phyloP scores from a whole-genome alignment of 2,329 filamentous ascomycete species.

The Sporothrix globosa region DNA sequence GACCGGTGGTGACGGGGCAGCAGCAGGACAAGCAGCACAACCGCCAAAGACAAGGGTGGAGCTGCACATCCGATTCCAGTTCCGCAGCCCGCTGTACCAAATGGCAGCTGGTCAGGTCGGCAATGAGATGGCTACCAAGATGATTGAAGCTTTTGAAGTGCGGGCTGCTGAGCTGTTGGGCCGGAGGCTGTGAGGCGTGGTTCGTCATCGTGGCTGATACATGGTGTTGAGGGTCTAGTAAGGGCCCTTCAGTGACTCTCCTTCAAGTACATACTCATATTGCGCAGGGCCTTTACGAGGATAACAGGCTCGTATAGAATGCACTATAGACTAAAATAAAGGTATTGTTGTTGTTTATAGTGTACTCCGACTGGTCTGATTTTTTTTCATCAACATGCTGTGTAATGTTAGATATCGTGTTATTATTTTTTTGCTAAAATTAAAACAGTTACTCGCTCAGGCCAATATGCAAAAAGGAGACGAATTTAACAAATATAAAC shows the following conservation, averaged over 20 bases:
- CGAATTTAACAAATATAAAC: neutral
- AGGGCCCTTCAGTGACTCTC: neutral
- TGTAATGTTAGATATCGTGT: neutral
- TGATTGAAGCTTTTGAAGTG: conserved; percentile 93
- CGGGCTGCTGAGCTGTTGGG: conserved; percentile 63
- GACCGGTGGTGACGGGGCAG: neutral
- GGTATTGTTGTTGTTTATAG: neutral
- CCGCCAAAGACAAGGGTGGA: conserved; percentile 66
- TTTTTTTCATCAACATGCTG: neutral
- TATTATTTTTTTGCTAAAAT: neutral
- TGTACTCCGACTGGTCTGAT: neutral
- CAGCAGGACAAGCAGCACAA: conserved; percentile 36
- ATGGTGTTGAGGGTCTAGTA: neutral
- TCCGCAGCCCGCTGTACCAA: conserved; percentile 85
- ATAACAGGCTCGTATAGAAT: neutral
- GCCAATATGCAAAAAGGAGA: too few relatives aligned
- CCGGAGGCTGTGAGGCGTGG: neutral
- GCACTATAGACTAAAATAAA: neutral
- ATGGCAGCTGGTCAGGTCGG: conserved; percentile 80
- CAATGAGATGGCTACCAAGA: conserved; percentile 79
- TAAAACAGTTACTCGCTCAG: too few relatives aligned
- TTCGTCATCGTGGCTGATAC: neutral
- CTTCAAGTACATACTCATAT: neutral
- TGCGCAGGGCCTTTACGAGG: neutral
- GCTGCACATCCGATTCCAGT: conserved; percentile 78